Base-by-base conservation (phyloP, 1,284 basidiomycete genomes). In the Naganishia albida region DNA sequence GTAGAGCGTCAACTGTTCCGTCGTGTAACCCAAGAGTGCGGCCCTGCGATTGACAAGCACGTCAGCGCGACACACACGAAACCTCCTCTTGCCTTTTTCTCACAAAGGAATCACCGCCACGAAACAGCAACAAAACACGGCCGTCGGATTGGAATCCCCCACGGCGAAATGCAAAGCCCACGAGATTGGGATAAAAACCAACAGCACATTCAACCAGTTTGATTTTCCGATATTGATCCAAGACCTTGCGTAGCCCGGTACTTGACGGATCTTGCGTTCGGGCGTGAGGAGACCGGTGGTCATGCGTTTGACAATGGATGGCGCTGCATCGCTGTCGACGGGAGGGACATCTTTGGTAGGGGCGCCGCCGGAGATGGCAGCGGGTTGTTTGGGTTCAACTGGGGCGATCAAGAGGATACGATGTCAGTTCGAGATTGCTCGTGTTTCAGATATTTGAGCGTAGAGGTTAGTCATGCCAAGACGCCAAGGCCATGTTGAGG, bases 11-110 rank as follows among this genome's bases (percentile, higher is more conserved):
- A 93, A 76, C 71, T 94, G 89, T 70, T 94, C 92, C 0, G 92
- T 95, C 0, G 89, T 90, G 74, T 91, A 91, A 1, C 88, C 89
- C 4, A 95, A 83, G 3, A 94, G 79, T 83, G 91, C 77, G 12
- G 91, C 91, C 10, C 34, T 48, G 20, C 20, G 23, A 18, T 69
- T 44, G 8, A 39, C 18, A 6, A 89, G 80, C 12, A 88, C 30
- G 26, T 44, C 23, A 26, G 34, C 13, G 30, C 23, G 16, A 63
- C 73, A 68, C 30, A 73, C 71, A 60, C n/a, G n/a, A n/a, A n/a
- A n/a, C n/a, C n/a, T n/a, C n/a, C n/a, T n/a, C n/a, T n/a, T n/a
- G n/a, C n/a, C n/a, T n/a, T n/a, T n/a, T n/a, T n/a, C 74, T n/a
- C 80, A 72, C 49, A 51, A 26, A 7, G 80, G 80, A 40, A 81